These are phyloP conservation scores for Rhododendron simsii DNA, from an alignment of 148 eudicot genomes.

Conservation along the genomic window DNA sequence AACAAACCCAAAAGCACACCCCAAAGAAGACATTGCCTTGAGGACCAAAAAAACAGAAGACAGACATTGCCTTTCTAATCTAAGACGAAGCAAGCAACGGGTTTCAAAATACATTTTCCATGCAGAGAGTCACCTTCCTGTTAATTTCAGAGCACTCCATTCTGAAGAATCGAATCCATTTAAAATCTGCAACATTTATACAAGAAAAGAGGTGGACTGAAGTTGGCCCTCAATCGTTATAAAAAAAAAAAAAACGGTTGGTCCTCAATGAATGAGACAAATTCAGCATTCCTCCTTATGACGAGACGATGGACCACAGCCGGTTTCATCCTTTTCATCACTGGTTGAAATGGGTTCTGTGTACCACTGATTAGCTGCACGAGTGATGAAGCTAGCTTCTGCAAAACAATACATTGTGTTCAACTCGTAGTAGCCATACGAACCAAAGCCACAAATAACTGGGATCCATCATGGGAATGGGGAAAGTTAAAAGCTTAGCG, in stretches of 20 bases:
- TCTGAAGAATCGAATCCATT: neutral
- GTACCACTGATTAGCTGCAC: slow-evolving; percentile 72
- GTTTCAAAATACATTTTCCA: neutral
- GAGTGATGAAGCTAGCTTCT: slow-evolving; percentile 92
- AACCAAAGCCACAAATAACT: neutral
- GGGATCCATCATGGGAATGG: neutral
- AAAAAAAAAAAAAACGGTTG: neutral
- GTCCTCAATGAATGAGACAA: neutral
- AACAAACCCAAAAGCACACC: neutral
- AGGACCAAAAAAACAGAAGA: no score
- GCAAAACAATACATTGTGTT: slow-evolving; percentile 26
- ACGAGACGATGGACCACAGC: neutral
- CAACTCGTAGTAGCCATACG: neutral
- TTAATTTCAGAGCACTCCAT: neutral
- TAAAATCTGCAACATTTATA: neutral
- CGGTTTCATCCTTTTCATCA: neutral
- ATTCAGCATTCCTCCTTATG: neutral
- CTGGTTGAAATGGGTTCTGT: slow-evolving; percentile 51
- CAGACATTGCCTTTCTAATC: neutral
- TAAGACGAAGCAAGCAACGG: neutral
- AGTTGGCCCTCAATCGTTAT: neutral
- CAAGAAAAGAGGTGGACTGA: neutral
- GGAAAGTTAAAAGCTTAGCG: neutral
- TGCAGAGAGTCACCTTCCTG: neutral
- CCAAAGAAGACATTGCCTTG: neutral